Evolutionary conservation across 2,329 filamentous ascomycete genomes (phyloP), one percentile per base, ranked within the genome.

Genomic region (Chaetomiaceae sp.): DNA sequence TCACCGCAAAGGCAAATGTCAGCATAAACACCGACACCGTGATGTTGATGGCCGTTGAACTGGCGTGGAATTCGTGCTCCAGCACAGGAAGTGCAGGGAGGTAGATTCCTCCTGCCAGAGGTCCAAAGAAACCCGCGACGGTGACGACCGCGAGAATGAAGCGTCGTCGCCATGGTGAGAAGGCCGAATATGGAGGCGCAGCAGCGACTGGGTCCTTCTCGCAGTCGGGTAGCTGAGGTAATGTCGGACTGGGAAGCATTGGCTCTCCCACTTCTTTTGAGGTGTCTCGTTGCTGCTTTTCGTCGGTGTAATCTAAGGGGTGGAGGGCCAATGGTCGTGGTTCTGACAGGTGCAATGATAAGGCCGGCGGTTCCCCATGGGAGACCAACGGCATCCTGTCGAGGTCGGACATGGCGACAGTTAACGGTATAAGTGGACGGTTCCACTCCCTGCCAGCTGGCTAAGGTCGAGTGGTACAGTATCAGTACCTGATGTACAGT

Each of bases 1-100:
- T 41, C 43, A 55, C 53, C 19, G 45, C 53, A 31, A 55, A 45
- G n/a, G 53, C 53, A 52, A 55, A 55, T 6, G 53, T 55, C 41
- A 51, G 25, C 53, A 55, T 55, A 19, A 55, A 55, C 14, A 55
- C 49, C 9, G 53, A 52, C 2, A 55, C 53, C 13, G 53, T 50
- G 23, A 47, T 34, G 27, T 55, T 55, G 34, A 55, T 55, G 33
- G 53, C 53, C 9, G 53, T 55, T 14, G 49, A 37, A 17, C 44
- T 55, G 2, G 49, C 53, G 13, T 52, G 43, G 25, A 55, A 55
- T 33, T 55, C 53, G 2, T 33, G 40, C 35, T 51, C 49, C 9
- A 55, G 19, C 16, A 52, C 45, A 16, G 53, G 53, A 19, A 55
- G 21, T 4, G 53, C 53, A n/a, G 53, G 53, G 5, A 55, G 45